These are phyloP conservation scores for Immersiporthe knoxdaviesiana DNA, from an alignment of 2,329 filamentous ascomycete species.

Conservation along the genomic window DNA sequence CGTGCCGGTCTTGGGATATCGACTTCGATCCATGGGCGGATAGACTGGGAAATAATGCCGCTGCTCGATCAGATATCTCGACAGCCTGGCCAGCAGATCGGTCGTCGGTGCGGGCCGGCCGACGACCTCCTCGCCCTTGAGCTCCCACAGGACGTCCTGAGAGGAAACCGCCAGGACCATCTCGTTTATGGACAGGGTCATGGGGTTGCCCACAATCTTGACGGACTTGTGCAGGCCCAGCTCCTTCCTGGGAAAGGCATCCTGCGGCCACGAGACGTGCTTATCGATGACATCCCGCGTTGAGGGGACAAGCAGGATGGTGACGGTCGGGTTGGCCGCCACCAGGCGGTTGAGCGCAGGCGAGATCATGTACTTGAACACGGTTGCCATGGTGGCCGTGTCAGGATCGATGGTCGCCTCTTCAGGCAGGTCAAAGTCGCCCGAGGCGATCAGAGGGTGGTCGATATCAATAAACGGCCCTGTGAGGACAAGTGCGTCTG, in stretches of 20 bases:
- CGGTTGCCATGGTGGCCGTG: constrained; percentile 75
- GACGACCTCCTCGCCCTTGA: constrained; percentile 74
- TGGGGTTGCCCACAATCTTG: constrained; percentile 84
- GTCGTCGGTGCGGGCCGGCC: constrained; percentile 58
- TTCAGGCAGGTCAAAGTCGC: constrained; percentile 77
- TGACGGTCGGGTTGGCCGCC: constrained; percentile 72
- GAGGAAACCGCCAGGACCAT: constrained; percentile 78
- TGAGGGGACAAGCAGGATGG: constrained; percentile 81
- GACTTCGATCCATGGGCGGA: constrained; percentile 73
- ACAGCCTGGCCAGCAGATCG: constrained; percentile 71
- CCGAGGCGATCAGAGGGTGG: constrained; percentile 81
- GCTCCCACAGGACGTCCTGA: constrained; percentile 82
- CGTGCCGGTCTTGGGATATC: constrained; percentile 66
- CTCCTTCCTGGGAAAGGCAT: constrained; percentile 67
- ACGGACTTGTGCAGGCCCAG: constrained; percentile 75
- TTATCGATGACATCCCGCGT: constrained; percentile 80
- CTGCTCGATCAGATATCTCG: constrained; percentile 82
- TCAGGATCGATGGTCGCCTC: constrained; percentile 72
- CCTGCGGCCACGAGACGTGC: constrained; percentile 82
- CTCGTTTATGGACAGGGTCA: constrained; percentile 88
- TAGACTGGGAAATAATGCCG: constrained; percentile 90
- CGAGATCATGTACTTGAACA: constrained; percentile 82
- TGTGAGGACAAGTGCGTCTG: constrained; percentile 77
- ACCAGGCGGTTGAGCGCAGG: constrained; percentile 72
- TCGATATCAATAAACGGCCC: constrained; percentile 93